Percentiles rank a stretch among this genome's conserved stretches.
Conservation (phyloP, 306 rosid genomes). For the Malus domestica region DNA sequence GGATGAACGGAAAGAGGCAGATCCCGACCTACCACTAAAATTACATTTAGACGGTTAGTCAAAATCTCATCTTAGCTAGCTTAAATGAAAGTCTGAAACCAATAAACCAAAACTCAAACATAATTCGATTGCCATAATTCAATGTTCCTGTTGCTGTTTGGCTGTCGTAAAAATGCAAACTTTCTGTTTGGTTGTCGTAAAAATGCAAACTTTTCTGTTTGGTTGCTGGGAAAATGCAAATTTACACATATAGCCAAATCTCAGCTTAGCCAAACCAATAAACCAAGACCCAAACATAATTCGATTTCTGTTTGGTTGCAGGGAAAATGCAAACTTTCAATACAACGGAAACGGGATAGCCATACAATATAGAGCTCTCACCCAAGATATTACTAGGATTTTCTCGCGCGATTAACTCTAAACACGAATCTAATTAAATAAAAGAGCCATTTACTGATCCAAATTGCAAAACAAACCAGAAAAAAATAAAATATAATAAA, state of each 20-base stretch:
- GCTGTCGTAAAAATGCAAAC: not conserved
- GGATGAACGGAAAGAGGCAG: constrained; percentile 25
- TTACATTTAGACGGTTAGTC: not conserved
- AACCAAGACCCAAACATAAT: not conserved
- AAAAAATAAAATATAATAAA: not conserved
- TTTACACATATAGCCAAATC: not conserved
- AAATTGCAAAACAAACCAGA: not conserved
- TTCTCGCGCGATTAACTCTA: not conserved
- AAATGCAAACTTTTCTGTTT: not conserved
- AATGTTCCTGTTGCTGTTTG: not conserved
- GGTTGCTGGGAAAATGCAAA: not conserved
- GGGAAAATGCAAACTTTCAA: not conserved
- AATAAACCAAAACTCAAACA: not conserved
- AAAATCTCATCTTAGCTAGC: not conserved
- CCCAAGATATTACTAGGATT: not conserved
- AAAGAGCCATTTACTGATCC: not conserved
- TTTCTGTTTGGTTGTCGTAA: not conserved
- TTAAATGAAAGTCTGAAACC: not conserved
- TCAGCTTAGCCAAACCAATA: not conserved
- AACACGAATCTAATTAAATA: not conserved
- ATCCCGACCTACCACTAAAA: constrained; percentile 30
- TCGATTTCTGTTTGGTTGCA: not conserved
- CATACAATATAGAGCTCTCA: not conserved
- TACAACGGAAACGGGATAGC: not conserved
- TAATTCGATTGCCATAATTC: not conserved